These are phyloP conservation scores for Bifiguratus adelaidae DNA, from an alignment of 192 early-diverging fungal species.

Conservation along the genomic window DNA sequence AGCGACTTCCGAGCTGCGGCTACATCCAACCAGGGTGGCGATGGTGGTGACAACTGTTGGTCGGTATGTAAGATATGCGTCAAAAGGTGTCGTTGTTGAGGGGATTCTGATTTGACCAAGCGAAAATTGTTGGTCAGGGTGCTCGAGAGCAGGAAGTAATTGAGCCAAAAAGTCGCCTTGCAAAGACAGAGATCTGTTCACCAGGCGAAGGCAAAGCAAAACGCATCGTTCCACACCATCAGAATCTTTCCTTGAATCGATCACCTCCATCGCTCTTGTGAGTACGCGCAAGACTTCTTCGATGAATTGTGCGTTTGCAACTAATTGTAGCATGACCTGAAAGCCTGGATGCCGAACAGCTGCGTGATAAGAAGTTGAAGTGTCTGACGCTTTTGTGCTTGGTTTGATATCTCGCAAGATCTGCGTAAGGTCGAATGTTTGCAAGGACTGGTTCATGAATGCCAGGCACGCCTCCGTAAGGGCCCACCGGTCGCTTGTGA, in stretches of 20 bases:
- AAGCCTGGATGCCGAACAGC: conserved; percentile 68
- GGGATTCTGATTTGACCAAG: no score
- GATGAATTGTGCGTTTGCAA: conserved; percentile 60
- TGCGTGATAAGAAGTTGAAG: background rate
- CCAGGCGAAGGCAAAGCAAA: conserved; percentile 41
- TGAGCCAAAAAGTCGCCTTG: conserved; percentile 76
- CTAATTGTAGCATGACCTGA: conserved; percentile 61
- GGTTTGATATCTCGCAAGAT: no score
- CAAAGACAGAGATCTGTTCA: conserved; percentile 54
- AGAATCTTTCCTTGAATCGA: conserved; percentile 20
- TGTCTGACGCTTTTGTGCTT: no score
- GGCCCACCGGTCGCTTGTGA: conserved; percentile 72
- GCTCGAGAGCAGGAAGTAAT: no score
- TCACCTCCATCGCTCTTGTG: conserved; percentile 46
- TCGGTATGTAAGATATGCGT: no score
- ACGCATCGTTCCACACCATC: conserved; percentile 24
- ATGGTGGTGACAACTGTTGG: no score
- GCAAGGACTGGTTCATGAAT: conserved; percentile 68
- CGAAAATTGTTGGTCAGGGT: no score
- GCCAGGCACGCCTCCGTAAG: conserved; percentile 58
- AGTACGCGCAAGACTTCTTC: conserved; percentile 63
- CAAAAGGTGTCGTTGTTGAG: no score
- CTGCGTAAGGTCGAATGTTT: conserved; percentile 60
- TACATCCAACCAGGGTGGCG: no score
- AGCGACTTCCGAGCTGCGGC: no score